phyloP scores from a whole-genome alignment of 2,329 filamentous ascomycete genomes.

The Hypoxylon sp. region DNA sequence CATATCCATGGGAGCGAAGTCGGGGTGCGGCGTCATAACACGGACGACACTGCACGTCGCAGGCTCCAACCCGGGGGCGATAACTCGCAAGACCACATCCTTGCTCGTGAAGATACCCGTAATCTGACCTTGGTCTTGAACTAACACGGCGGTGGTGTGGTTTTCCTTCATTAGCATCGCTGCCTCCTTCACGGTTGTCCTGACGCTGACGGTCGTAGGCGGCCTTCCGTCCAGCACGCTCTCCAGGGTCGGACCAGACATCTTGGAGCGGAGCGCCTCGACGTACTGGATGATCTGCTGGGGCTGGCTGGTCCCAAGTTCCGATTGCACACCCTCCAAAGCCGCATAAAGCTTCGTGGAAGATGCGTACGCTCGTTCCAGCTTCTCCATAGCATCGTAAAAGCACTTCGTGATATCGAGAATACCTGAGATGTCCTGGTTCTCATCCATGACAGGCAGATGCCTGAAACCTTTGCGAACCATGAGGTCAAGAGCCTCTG shows the following conservation, averaged over 20 bases:
- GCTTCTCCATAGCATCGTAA: constrained; percentile 99
- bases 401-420: constrained; percentile 99
- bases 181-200: constrained; percentile 96
- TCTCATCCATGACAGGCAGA: constrained; percentile 99
- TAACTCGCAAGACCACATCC: constrained; percentile 97
- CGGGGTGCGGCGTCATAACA: constrained; percentile 98
- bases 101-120: constrained; percentile 99
- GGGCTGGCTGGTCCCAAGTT: constrained; percentile 93
- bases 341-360: constrained; percentile 99
- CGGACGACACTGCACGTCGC: constrained; percentile 96
- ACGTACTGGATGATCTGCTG: constrained; percentile 99
- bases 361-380: constrained; percentile 96
- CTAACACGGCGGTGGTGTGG: constrained; percentile 94
- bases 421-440: constrained; percentile 98
- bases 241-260: constrained; percentile 97
- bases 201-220: constrained; percentile 93
- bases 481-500: constrained; percentile 97
- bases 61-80: constrained; percentile 94
- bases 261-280: constrained; percentile 92
- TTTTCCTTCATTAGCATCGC: constrained; percentile 98
- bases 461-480: constrained; percentile 98
- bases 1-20: constrained; percentile 99
- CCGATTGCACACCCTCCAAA: constrained; percentile 95
- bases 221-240: constrained; percentile 92
- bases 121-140: constrained; percentile 96